Evolutionary conservation across 2,329 filamentous ascomycete genomes (phyloP).

Genomic region (Albophoma yamanashiensis): DNA sequence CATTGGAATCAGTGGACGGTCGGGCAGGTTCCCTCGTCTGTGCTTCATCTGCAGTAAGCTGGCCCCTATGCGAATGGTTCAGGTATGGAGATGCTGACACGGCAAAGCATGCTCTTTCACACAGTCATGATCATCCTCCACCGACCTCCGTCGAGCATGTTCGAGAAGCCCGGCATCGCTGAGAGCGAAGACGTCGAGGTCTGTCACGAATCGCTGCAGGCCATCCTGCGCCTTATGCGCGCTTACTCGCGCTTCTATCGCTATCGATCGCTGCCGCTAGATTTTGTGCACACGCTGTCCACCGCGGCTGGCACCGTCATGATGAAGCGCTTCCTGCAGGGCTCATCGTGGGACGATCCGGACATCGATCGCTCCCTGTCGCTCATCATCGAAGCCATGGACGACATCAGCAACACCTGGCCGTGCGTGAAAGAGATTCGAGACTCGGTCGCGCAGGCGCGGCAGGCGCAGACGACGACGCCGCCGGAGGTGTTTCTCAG

Average conservation of each 20-base stretch:
- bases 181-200: constrained; percentile 35
- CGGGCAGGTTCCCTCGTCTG: constrained; percentile 31
- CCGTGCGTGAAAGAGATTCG: constrained; percentile 32
- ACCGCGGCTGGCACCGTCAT: constrained; percentile 34
- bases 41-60: constrained; percentile 34
- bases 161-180: constrained; percentile 26
- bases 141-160: constrained; percentile 32
- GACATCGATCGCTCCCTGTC: constrained; percentile 39
- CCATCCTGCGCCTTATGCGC: constrained; percentile 32
- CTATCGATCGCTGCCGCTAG: constrained; percentile 31
- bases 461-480: constrained; percentile 17
- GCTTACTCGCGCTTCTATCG: constrained; percentile 32
- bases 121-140: constrained; percentile 41
- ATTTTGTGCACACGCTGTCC: constrained; percentile 38
- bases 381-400: constrained; percentile 36
- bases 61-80: no score
- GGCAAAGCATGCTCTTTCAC: constrained; percentile 32
- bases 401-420: constrained; percentile 39
- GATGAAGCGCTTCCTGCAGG: constrained; percentile 32
- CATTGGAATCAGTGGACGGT: constrained; percentile 42
- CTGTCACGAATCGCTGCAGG: constrained; percentile 36
- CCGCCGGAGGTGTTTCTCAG: constrained; percentile 20
- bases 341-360: constrained; percentile 26
- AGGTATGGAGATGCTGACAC: constrained; percentile 6
- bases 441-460: constrained; percentile 19